Conservation (phyloP, 371 early-diverging fungal genomes). For the Thermomucor indicae-seudaticae region DNA sequence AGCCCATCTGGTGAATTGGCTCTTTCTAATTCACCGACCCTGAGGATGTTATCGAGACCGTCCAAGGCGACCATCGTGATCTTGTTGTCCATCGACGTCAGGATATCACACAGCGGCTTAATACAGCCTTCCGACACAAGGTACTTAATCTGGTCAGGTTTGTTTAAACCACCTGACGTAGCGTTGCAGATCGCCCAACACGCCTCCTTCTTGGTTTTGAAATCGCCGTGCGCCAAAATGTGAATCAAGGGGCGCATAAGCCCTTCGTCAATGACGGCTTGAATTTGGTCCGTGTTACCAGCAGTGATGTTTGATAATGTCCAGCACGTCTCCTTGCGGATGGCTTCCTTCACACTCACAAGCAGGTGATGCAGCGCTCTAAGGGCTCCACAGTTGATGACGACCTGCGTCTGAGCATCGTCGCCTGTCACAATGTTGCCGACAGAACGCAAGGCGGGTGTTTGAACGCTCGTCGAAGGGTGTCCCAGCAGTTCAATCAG, state of each 20-base stretch:
- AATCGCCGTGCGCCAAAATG: constrained; percentile 67
- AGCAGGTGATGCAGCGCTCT: constrained; percentile 75
- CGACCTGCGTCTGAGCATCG: constrained; percentile 94
- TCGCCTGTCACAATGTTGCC: constrained; percentile 99
- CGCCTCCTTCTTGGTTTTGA: constrained; percentile 56
- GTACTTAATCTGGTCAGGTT: constrained; percentile 75
- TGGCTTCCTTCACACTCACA: constrained; percentile 84
- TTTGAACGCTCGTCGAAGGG: constrained; percentile 84
- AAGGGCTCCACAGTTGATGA: constrained; percentile 89
- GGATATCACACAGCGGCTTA: constrained; percentile 82
- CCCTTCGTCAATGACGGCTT: constrained; percentile 91
- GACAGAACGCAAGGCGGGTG: constrained; percentile 97
- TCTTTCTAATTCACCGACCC: constrained; percentile 41
- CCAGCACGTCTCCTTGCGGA: constrained; percentile 99
- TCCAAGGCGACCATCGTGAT: constrained; percentile 86
- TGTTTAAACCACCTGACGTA: constrained; percentile 74
- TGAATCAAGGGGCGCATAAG: constrained; percentile 89
- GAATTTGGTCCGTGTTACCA: constrained; percentile 92
- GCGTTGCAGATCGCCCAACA: constrained; percentile 97
- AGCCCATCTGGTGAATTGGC: constrained; percentile 47
- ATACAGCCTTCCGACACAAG: constrained; percentile 79
- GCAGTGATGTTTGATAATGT: constrained; percentile 99
- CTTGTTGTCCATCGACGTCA: constrained; percentile 72
- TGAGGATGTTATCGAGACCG: constrained; percentile 84
- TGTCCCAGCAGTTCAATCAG: constrained; percentile 90